These are phyloP conservation scores for Glaciozyma antarctica DNA, from an alignment of 768 basidiomycete genomes.

Conservation along the genomic window DNA sequence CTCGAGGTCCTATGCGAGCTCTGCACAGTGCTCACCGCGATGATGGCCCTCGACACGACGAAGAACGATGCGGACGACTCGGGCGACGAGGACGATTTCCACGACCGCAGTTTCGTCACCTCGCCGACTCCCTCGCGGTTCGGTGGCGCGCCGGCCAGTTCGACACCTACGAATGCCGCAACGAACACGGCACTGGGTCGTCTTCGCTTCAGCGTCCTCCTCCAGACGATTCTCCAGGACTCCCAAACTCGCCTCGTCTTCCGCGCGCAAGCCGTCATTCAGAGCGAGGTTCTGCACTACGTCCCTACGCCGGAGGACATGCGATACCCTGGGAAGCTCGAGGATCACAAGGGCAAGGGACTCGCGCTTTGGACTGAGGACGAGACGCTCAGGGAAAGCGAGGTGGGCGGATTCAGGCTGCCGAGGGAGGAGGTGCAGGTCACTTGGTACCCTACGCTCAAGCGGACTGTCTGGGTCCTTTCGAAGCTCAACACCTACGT, in stretches of 20 bases:
- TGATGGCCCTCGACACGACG: conserved; percentile 61
- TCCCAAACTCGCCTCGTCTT: conserved; percentile 93
- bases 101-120: neutral
- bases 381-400: neutral
- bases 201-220: conserved; percentile 67
- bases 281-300: conserved; percentile 78
- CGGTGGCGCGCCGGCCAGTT: neutral
- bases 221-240: conserved; percentile 87
- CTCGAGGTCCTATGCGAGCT: conserved; percentile 84
- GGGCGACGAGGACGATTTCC: conserved; percentile 34
- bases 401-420: conserved; percentile 50
- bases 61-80: conserved; percentile 38
- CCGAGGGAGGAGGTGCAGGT: conserved; percentile 64
- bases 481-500: conserved; percentile 83
- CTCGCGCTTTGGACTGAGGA: conserved; percentile 10
- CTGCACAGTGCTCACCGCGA: conserved; percentile 87
- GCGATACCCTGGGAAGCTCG: conserved; percentile 73
- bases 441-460: conserved; percentile 84
- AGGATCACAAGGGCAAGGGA: conserved; percentile 47
- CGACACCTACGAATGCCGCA: neutral
- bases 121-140: neutral
- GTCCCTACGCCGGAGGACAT: conserved; percentile 67
- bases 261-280: conserved; percentile 85
- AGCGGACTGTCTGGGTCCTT: conserved; percentile 83
- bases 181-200: conserved; percentile 41